These are phyloP conservation scores for Gigaspora rosea DNA, from an alignment of 192 early-diverging fungal genomes.

Conservation along the genomic window DNA sequence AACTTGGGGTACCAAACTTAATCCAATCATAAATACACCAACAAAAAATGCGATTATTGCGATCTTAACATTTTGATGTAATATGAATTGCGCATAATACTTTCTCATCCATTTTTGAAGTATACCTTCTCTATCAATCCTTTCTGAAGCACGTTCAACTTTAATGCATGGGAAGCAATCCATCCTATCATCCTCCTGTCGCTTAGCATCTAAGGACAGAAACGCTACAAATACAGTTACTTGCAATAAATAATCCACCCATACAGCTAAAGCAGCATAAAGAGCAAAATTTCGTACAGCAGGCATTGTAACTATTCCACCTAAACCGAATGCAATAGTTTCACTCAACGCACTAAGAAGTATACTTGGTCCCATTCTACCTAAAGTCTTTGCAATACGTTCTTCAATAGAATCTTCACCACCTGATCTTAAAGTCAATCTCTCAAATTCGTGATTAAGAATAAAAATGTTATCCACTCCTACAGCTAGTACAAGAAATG, in stretches of 20 bases:
- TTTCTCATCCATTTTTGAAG: conserved; percentile 48
- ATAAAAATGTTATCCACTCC: conserved; percentile 74
- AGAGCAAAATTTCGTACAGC: conserved; percentile 70
- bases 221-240: conserved; percentile 64
- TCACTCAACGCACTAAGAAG: conserved; percentile 61
- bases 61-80: conserved; percentile 46
- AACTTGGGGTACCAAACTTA: conserved; percentile 50
- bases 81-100: conserved; percentile 58
- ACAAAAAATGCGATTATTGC: conserved; percentile 51
- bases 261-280: conserved; percentile 65
- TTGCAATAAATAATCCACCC: conserved; percentile 65
- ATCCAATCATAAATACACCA: conserved; percentile 49
- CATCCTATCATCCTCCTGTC: conserved; percentile 52
- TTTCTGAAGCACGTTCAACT: conserved; percentile 46
- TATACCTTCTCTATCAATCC: conserved; percentile 48
- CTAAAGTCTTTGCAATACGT: conserved; percentile 58
- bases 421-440: conserved; percentile 42
- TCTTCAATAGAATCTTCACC: conserved; percentile 56
- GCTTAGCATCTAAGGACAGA: conserved; percentile 57
- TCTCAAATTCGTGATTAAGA: conserved; percentile 61
- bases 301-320: conserved; percentile 65
- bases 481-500: conserved; percentile 66
- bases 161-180: conserved; percentile 59
- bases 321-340: conserved; percentile 64
- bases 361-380: conserved; percentile 63